Conservation (phyloP, 495 filamentous ascomycete species). For the Aspergillus wentii region DNA sequence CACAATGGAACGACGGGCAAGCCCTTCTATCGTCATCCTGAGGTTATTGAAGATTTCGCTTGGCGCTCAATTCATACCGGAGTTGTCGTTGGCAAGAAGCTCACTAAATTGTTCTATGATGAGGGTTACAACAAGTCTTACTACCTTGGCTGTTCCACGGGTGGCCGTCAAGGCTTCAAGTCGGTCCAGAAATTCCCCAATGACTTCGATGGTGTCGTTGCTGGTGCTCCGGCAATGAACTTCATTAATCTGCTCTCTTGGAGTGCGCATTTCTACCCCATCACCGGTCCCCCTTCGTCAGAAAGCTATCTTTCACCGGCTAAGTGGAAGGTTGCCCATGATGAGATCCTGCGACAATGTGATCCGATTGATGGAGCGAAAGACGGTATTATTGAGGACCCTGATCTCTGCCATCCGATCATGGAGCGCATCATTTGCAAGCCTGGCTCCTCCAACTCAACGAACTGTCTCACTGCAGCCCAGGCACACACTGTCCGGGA, state of each 20-base stretch:
- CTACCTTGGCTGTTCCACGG: conserved; percentile 54
- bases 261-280: conserved; percentile 48
- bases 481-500: conserved; percentile 52
- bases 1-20: conserved; percentile 50
- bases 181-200: conserved; percentile 44
- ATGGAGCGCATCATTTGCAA: conserved; percentile 50
- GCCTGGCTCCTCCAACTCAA: conserved; percentile 17
- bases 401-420: conserved; percentile 52
- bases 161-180: conserved; percentile 51
- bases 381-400: conserved; percentile 62
- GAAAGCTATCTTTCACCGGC: conserved; percentile 46
- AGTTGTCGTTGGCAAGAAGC: conserved; percentile 45
- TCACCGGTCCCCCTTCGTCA: conserved; percentile 40
- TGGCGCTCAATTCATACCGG: conserved; percentile 47
- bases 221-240: conserved; percentile 50
- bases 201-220: conserved; percentile 63
- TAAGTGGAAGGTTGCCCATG: conserved; percentile 47
- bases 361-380: conserved; percentile 57
- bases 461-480: conserved; percentile 48
- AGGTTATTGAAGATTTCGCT: conserved; percentile 47
- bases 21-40: conserved; percentile 45
- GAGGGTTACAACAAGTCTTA: conserved; percentile 42
- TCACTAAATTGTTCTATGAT: conserved; percentile 45
- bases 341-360: conserved; percentile 60
- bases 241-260: conserved; percentile 49